A percentile compares a stretch with the other conserved stretches of the same genome.
These are phyloP conservation scores for Mycena amicta DNA, from an alignment of 768 basidiomycete species.

Conservation along the genomic window DNA sequence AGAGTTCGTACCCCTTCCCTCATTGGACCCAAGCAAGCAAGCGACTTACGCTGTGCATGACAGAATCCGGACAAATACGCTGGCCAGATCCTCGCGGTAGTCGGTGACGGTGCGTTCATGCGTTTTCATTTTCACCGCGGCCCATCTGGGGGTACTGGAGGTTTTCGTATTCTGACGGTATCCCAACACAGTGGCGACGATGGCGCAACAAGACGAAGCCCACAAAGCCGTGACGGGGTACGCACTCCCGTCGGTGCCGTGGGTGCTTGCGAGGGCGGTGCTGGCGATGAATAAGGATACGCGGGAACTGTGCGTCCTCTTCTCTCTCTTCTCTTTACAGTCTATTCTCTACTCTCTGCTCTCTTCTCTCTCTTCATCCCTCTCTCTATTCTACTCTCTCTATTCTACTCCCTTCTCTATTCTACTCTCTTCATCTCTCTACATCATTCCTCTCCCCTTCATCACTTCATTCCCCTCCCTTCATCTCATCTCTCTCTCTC, in stretches of 20 bases:
- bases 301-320: background rate
- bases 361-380: no score
- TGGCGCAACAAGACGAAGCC: background rate
- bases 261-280: background rate
- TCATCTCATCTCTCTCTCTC: no score
- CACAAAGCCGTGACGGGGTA: background rate
- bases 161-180: background rate
- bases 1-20: background rate
- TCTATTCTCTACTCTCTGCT: no score
- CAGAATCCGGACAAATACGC: background rate
- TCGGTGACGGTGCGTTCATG: background rate
- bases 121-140: no score
- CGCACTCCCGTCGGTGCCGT: background rate
- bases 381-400: no score
- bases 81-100: background rate
- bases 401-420: no score
- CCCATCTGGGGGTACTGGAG: no score
- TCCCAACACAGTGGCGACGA: background rate
- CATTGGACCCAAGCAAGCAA: background rate
- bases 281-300: background rate
- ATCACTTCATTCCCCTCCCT: no score
- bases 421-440: no score
- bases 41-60: no score
- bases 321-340: background rate
- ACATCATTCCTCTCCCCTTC: no score